Percentiles rank a stretch among this genome's conserved stretches.
phyloP scores from a whole-genome alignment of 2,329 filamentous ascomycete genomes.

The Lachnellula cervina region DNA sequence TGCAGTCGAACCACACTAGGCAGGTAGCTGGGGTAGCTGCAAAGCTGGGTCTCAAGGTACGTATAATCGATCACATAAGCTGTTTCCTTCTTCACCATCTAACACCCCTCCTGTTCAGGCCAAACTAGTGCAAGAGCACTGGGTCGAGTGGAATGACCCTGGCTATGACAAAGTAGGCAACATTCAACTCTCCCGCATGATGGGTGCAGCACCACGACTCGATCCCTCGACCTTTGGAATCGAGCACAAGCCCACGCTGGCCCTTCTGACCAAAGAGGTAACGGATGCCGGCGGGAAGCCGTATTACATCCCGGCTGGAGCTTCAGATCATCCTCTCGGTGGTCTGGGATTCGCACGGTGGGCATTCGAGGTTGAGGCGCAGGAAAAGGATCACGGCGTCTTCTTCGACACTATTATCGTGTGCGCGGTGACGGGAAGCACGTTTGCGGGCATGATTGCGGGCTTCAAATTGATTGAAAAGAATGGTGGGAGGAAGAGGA shows the following conservation, averaged over 20 bases:
- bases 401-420: constrained; percentile 66
- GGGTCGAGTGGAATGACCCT: constrained; percentile 58
- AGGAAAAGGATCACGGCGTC: constrained; percentile 56
- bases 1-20: constrained; percentile 67
- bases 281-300: constrained; percentile 51
- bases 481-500: constrained; percentile 42
- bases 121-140: constrained; percentile 61
- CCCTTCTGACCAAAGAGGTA: constrained; percentile 49
- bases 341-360: constrained; percentile 67
- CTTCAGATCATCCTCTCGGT: constrained; percentile 65
- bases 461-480: constrained; percentile 62
- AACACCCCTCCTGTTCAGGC: constrained; percentile 15
- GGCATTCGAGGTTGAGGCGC: constrained; percentile 62
- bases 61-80: neutral
- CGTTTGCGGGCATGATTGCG: constrained; percentile 66
- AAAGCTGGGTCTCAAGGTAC: constrained; percentile 48
- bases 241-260: constrained; percentile 59
- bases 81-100: neutral
- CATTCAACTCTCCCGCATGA: constrained; percentile 63
- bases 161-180: constrained; percentile 64
- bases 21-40: constrained; percentile 60
- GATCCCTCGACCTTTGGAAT: constrained; percentile 61
- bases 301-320: constrained; percentile 69
- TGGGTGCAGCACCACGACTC: constrained; percentile 60
- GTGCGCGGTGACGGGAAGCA: constrained; percentile 67